phyloP scores from a whole-genome alignment of 306 rosid species.

The Pterocarpus santalinus region DNA sequence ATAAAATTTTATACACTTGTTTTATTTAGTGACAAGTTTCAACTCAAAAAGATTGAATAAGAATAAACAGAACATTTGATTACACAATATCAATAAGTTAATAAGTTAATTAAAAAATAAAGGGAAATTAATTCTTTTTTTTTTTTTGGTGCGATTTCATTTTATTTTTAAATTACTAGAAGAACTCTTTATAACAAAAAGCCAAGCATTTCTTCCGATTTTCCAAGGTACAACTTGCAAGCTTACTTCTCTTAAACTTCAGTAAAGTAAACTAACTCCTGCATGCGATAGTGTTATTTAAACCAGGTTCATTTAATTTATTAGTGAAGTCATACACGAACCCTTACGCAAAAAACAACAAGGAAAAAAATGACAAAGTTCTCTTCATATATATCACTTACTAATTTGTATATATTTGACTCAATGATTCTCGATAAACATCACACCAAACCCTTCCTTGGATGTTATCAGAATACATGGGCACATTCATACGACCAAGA shows the following conservation, averaged over 20 bases:
- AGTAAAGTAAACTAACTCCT: too few species aligned
- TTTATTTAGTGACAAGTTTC: too few species aligned
- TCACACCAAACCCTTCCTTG: neutral
- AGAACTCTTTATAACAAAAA: neutral
- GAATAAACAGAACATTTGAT: neutral
- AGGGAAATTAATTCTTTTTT: neutral
- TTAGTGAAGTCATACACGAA: neutral
- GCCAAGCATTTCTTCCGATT: neutral
- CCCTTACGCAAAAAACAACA: neutral
- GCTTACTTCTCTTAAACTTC: too few species aligned
- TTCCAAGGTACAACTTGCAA: neutral
- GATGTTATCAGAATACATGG: neutral
- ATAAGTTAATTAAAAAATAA: too few species aligned
- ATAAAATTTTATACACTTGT: too few species aligned
- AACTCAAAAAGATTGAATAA: too few species aligned
- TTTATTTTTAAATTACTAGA: neutral
- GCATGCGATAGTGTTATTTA: too few species aligned
- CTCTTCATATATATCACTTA: neutral
- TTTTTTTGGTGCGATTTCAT: too few species aligned
- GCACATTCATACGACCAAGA: neutral
- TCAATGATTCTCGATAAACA: conserved; percentile 11
- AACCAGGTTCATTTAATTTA: neutral
- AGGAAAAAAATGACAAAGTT: neutral
- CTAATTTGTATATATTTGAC: neutral
- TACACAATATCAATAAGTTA: neutral